Evolutionary conservation across 179 eudicot genomes (phyloP), one percentile per base, ranked within the genome.

Genomic region (Spinacia oleracea): DNA sequence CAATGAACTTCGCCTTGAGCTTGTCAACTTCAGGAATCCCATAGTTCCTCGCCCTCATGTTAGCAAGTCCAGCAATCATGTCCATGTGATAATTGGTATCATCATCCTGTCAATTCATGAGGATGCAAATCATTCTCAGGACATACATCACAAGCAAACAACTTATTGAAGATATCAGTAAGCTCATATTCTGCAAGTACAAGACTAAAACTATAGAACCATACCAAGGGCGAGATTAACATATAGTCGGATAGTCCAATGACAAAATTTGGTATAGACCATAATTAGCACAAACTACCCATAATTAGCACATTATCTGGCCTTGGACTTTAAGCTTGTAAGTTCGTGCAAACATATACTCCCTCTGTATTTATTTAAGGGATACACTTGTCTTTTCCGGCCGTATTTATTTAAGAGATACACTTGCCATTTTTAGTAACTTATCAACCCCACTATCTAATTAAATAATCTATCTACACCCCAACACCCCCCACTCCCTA

Each of bases 1-100:
- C 98, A 68, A 94, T 93, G 70, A 93, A 90, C 72, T 94, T 94
- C 48, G 95, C 97, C 79, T 93, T 89, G 59, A 95, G 93, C 77
- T 93, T 89, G 81, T 95, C 98, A 0, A 93, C 97, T 83, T 95
- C 97, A 0, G 95, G 97, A 40, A 93, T 89, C 32, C 91, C 84
- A 48, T 94, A 94, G 80, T 94, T 94, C 76, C 97, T 84, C 4
- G 97, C 97, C 85, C 98, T 90, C 97, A 93, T 95, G 87, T 95
- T 94, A 38, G 98, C 97, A 23, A 95, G 97, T 62, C 90, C 98
- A 51, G 97, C 97, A 34, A 93, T 91, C 84, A 95, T 74, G 80
- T 95, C 98, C 97, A 93, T 93, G 78, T 94, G 97, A 60, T 90
- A 94, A 78, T 94, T 94, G 42, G 94, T 91, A 74, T 95, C 97